A percentile compares a stretch with the other conserved stretches of the same genome.
Conservation (phyloP, 2,329 filamentous ascomycete genomes). For the Aureobasidium sp. region DNA sequence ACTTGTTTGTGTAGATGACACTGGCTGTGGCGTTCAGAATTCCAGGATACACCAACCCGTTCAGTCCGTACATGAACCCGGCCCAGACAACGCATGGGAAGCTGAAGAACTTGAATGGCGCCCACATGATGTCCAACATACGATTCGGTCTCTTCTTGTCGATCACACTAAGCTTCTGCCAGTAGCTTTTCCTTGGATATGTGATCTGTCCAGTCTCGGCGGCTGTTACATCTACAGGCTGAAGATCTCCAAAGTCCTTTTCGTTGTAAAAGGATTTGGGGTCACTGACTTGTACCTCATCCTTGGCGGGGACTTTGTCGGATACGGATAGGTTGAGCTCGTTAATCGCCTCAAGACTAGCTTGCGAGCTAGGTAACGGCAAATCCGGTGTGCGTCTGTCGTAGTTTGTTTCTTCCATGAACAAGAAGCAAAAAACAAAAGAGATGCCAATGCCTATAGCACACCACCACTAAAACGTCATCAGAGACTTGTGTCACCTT, state of each 20-base stretch:
- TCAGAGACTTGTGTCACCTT: neutral
- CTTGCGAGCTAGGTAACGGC: neutral
- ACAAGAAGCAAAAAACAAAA: constrained; percentile 49
- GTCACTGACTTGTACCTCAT: neutral
- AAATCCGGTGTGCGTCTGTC: constrained; percentile 1
- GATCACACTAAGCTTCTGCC: constrained; percentile 37
- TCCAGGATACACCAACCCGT: constrained; percentile 17
- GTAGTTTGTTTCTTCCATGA: constrained; percentile 56
- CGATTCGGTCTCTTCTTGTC: constrained; percentile 38
- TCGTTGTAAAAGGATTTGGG: neutral
- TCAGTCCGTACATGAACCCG: constrained; percentile 17
- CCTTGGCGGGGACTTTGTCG: neutral
- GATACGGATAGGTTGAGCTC: neutral
- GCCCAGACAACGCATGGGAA: constrained; percentile 17
- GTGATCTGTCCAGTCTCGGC: constrained; percentile 26
- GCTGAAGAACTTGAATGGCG: constrained; percentile 19
- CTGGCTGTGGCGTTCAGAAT: constrained; percentile 19
- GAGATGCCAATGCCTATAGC: constrained; percentile 46
- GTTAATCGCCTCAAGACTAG: neutral
- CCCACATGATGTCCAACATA: constrained; percentile 33
- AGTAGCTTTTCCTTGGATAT: constrained; percentile 36
- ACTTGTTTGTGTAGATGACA: constrained; percentile 21
- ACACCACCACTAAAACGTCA: constrained; percentile 38
- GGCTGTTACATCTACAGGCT: neutral
- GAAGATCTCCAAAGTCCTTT: neutral